Conservation (phyloP, 176 grass and related monocot species). For the Musa itinerans region DNA sequence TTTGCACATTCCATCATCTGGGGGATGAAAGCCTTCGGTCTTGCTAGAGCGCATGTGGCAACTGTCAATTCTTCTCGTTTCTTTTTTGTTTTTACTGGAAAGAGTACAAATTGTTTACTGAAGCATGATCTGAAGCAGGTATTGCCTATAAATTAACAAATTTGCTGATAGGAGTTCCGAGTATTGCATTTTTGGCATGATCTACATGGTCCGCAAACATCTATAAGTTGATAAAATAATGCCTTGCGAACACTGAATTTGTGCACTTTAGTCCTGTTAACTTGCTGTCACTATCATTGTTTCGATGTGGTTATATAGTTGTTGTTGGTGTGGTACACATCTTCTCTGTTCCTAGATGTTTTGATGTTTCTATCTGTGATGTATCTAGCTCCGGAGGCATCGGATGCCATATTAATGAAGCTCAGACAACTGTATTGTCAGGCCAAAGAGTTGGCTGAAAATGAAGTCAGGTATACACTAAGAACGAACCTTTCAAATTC, state of each 20-base stretch:
- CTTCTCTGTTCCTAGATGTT: not conserved
- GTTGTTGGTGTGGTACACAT: not conserved
- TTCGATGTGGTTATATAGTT: not conserved
- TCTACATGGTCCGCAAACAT: not conserved
- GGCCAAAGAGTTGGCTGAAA: conserved; percentile 74
- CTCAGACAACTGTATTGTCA: conserved; percentile 56
- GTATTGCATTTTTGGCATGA: not conserved
- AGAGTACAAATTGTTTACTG: not conserved
- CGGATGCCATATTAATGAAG: conserved; percentile 42
- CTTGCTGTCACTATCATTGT: not conserved
- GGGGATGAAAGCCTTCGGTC: not conserved
- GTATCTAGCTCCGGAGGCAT: conserved; percentile 60
- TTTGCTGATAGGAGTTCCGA: too few species aligned
- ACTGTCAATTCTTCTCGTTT: not conserved
- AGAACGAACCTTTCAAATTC: not conserved
- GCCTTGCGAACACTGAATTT: not conserved
- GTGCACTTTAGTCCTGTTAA: not conserved
- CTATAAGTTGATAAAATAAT: not conserved
- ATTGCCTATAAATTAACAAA: too few species aligned
- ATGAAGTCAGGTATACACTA: conserved; percentile 61
- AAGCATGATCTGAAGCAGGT: not conserved
- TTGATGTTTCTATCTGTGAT: conserved; percentile 18
- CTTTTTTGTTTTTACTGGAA: not conserved
- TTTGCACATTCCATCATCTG: not conserved
- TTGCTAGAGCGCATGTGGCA: not conserved